Evolutionary conservation across 352 stramenopile species (phyloP).

Genomic region (Blastocystis hominis): DNA sequence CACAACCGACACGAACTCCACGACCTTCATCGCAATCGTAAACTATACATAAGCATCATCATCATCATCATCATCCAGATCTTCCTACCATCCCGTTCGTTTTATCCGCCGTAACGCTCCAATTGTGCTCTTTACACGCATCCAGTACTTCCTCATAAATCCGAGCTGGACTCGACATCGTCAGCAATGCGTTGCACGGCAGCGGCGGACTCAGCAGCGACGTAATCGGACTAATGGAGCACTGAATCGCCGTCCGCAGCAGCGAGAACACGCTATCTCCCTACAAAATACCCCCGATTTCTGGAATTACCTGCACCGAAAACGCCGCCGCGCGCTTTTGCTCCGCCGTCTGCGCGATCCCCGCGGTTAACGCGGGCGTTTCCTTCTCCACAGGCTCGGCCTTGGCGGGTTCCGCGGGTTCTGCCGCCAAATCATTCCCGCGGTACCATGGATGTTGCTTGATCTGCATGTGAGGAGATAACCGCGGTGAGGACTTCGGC

Average conservation of each 20-base stretch:
- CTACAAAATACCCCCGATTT: background rate
- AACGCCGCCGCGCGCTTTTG: background rate
- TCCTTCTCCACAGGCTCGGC: background rate
- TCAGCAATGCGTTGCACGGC: background rate
- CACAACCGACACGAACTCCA: conserved; percentile 37
- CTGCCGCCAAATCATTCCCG: background rate
- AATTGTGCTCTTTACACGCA: background rate
- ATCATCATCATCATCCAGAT: background rate
- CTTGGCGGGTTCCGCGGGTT: background rate
- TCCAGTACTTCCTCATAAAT: conserved; percentile 42
- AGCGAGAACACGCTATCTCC: background rate
- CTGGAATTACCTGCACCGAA: background rate
- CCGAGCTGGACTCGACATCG: background rate
- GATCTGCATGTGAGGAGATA: conserved; percentile 64
- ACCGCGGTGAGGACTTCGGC: conserved; percentile 62
- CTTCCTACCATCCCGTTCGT: background rate
- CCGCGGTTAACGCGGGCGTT: background rate
- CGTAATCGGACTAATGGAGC: background rate
- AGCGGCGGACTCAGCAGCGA: background rate
- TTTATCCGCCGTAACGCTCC: background rate
- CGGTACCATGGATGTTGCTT: conserved; percentile 75
- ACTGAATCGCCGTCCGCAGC: background rate
- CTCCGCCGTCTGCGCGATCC: background rate
- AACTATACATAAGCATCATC: conserved; percentile 4
- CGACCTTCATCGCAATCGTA: conserved; percentile 38